Conservation (phyloP, 345 rosid species). For the Acer yangbiense region DNA sequence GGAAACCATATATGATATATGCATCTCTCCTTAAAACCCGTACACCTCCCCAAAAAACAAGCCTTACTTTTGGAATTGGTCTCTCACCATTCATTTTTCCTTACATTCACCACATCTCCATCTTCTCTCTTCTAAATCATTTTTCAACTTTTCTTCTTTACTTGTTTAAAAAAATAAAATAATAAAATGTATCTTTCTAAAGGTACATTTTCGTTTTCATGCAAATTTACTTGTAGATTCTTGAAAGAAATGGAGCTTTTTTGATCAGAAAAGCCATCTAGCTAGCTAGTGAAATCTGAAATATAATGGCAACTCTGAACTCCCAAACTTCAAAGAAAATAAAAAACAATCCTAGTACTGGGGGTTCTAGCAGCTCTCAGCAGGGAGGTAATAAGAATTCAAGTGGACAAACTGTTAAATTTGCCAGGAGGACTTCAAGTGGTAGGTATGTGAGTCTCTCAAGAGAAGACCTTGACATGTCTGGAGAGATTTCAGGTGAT, state of each 20-base stretch:
- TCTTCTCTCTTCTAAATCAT: neutral
- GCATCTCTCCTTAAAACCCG: slow-evolving; percentile 23
- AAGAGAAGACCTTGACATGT: slow-evolving; percentile 81
- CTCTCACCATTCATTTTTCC: slow-evolving; percentile 19
- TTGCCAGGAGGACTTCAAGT: slow-evolving; percentile 85
- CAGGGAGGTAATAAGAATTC: slow-evolving; percentile 16
- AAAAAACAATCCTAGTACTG: slow-evolving; percentile 40
- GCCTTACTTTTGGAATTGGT: slow-evolving; percentile 22
- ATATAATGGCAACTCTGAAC: slow-evolving; percentile 52
- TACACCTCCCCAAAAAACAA: slow-evolving; percentile 1
- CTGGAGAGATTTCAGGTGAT: slow-evolving; percentile 76
- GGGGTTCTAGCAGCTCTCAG: slow-evolving; percentile 34
- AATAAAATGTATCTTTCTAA: too few species aligned
- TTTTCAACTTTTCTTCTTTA: neutral
- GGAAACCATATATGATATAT: too few species aligned
- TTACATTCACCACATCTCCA: neutral
- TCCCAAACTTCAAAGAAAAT: slow-evolving; percentile 69
- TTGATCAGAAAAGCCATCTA: neutral
- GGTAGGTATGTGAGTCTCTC: slow-evolving; percentile 93
- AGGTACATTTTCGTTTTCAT: slow-evolving; percentile 8
- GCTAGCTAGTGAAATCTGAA: neutral
- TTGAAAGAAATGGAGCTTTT: neutral
- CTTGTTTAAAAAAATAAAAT: neutral
- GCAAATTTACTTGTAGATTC: neutral
- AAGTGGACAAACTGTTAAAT: slow-evolving; percentile 81